Evolutionary conservation across 2,329 filamentous ascomycete genomes (phyloP).

Genomic region (Cercospora nicotianae): DNA sequence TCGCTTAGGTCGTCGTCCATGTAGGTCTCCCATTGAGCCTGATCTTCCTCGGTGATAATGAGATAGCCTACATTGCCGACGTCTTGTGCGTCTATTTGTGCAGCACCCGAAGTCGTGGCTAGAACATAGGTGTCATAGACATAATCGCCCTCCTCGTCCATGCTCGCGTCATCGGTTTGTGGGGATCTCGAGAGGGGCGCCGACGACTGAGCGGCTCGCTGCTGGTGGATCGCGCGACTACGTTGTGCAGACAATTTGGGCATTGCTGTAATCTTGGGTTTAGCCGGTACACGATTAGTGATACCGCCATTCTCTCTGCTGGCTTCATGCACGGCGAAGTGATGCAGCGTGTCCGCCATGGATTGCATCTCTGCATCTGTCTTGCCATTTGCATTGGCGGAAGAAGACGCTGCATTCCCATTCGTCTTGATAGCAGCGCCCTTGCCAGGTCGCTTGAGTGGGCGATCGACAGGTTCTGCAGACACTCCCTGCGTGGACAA

Average conservation of each 20-base stretch:
- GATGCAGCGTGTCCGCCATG: conserved; percentile 33
- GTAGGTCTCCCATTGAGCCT: conserved; percentile 59
- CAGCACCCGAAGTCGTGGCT: conserved; percentile 31
- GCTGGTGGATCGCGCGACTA: conserved; percentile 32
- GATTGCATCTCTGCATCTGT: conserved; percentile 19
- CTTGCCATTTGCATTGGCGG: conserved; percentile 1
- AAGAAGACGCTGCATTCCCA: conserved; percentile 3
- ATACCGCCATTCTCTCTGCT: conserved; percentile 17
- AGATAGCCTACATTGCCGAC: conserved; percentile 47
- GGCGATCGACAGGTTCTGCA: conserved; percentile 2
- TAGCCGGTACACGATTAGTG: conserved; percentile 10
- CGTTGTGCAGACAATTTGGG: conserved; percentile 33
- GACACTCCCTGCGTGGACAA: conserved; percentile 5
- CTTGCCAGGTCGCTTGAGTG: conserved; percentile 31
- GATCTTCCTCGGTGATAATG: conserved; percentile 52
- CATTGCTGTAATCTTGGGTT: conserved; percentile 29
- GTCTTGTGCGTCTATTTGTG: conserved; percentile 33
- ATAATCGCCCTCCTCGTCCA: conserved; percentile 54
- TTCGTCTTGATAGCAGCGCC: conserved; percentile 22
- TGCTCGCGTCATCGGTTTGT: conserved; percentile 41
- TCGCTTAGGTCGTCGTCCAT: conserved; percentile 54
- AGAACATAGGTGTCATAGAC: conserved; percentile 64
- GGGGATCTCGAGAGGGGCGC: conserved; percentile 7
- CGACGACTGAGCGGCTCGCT: conserved; percentile 19
- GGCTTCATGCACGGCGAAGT: conserved; percentile 33